Conservation (phyloP, 2,329 filamentous ascomycete species). For the Decorospora gaudefroyi region DNA sequence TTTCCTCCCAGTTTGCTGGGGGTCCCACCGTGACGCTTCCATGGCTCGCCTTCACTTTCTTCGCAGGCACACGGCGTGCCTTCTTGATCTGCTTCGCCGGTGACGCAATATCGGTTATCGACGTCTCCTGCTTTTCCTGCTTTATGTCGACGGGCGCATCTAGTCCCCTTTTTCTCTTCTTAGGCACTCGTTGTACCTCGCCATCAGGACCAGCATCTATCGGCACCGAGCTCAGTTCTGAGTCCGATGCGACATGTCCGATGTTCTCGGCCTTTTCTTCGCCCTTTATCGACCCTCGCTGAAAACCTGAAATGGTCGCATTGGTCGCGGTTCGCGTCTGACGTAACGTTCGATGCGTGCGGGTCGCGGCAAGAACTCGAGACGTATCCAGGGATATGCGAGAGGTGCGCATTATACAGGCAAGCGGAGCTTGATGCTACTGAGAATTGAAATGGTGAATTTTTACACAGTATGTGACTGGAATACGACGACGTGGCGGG, state of each 20-base stretch:
- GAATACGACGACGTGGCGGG: no score
- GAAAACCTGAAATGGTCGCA: constrained; percentile 24
- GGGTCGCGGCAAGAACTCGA: constrained; percentile 39
- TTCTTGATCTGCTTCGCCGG: constrained; percentile 41
- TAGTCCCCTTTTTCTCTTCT: constrained; percentile 56
- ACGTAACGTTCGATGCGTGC: constrained; percentile 35
- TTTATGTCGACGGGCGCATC: constrained; percentile 42
- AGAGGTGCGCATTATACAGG: constrained; percentile 43
- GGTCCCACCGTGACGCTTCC: constrained; percentile 57
- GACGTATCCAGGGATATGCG: constrained; percentile 46
- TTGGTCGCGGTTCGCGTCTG: constrained; percentile 38
- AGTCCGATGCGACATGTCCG: constrained; percentile 27
- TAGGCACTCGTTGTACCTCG: constrained; percentile 20
- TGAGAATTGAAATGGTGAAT: no score
- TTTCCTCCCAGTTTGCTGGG: constrained; percentile 79
- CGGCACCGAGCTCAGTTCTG: constrained; percentile 41
- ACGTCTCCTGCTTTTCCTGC: constrained; percentile 32
- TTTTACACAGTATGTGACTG: no score
- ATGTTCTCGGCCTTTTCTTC: constrained; percentile 17
- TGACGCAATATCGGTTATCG: constrained; percentile 27
- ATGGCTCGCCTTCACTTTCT: constrained; percentile 37
- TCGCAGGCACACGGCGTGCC: constrained; percentile 46
- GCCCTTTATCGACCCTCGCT: constrained; percentile 8
- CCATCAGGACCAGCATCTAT: constrained; percentile 32
- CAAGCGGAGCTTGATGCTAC: not conserved